A percentile compares a stretch with the other conserved stretches of the same genome.
Conservation (phyloP, 78 protist genomes). For the Capsaspora owczarzaki region DNA sequence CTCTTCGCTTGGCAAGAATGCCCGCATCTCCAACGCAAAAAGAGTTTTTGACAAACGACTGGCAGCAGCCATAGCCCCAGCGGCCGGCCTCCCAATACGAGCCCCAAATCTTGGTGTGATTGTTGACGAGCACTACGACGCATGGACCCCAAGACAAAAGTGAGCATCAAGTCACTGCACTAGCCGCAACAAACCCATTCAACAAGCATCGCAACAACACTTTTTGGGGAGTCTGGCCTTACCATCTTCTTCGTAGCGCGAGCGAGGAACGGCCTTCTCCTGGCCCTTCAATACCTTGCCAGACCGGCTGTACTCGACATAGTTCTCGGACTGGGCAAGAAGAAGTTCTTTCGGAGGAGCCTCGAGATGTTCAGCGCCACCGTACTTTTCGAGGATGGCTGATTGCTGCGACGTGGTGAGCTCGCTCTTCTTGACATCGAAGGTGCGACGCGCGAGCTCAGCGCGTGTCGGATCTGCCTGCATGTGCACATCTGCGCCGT, state of each 20-base stretch:
- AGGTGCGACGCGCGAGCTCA: constrained; percentile 48
- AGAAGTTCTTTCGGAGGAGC: constrained; percentile 38
- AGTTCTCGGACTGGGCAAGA: constrained; percentile 78
- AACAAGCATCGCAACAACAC: too few species aligned
- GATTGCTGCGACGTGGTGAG: constrained; percentile 17
- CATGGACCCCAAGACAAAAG: background rate
- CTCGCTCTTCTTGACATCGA: constrained; percentile 37
- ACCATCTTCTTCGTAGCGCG: constrained; percentile 84
- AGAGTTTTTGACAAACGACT: constrained; percentile 36
- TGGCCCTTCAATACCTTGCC: constrained; percentile 74
- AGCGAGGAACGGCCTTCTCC: constrained; percentile 21
- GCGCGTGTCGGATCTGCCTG: constrained; percentile 89
- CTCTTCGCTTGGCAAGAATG: too few species aligned
- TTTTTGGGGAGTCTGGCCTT: too few species aligned
- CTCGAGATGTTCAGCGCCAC: constrained; percentile 74
- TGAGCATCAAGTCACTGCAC: background rate
- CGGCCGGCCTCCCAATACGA: constrained; percentile 73
- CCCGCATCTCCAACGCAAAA: constrained; percentile 86
- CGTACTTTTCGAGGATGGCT: constrained; percentile 67
- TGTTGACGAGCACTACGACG: constrained; percentile 20
- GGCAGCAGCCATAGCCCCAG: constrained; percentile 93
- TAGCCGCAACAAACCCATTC: too few species aligned
- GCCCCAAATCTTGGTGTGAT: constrained; percentile 93
- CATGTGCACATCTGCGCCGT: constrained; percentile 70
- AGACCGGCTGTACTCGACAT: constrained; percentile 72